A percentile compares a stretch with the other conserved stretches of the same genome.
These are phyloP conservation scores for Maudiozyma pseudohumilis DNA, from an alignment of 805 yeast species.

Conservation along the genomic window DNA sequence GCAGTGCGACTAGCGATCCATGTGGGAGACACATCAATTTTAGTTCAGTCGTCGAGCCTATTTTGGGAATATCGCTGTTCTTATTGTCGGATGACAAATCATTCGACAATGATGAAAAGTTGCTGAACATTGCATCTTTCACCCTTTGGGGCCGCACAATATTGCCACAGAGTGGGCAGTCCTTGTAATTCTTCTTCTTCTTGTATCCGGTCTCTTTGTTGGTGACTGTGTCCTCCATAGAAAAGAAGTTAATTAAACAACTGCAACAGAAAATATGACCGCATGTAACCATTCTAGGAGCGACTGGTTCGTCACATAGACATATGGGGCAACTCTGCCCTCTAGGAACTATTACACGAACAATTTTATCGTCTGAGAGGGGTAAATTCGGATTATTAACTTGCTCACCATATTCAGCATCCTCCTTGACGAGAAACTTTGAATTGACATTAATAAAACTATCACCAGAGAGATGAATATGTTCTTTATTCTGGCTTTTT, in stretches of 20 bases:
- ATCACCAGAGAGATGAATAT: constrained; percentile 49
- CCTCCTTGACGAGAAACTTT: constrained; percentile 66
- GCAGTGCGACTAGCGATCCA: constrained; percentile 38
- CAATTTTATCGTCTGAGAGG: constrained; percentile 47
- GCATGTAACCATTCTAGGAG: constrained; percentile 91
- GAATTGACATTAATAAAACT: constrained; percentile 74
- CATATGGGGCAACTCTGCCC: constrained; percentile 89
- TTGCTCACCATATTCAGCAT: constrained; percentile 47
- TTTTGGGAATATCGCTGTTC: constrained; percentile 34
- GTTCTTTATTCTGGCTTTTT: constrained; percentile 22
- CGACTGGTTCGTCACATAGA: constrained; percentile 68
- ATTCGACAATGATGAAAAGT: constrained; percentile 29
- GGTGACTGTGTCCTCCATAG: constrained; percentile 36
- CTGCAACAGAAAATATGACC: constrained; percentile 87
- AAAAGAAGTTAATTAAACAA: constrained; percentile 62
- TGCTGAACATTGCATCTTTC: constrained; percentile 55
- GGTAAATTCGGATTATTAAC: constrained; percentile 67
- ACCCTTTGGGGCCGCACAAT: constrained; percentile 44
- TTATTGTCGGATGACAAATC: neutral
- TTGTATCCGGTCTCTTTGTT: constrained; percentile 23
- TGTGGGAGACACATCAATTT: constrained; percentile 54
- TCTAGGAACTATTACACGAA: constrained; percentile 65
- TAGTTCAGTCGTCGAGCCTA: constrained; percentile 45
- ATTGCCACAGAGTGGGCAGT: constrained; percentile 75
- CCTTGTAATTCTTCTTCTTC: constrained; percentile 43